Evolutionary conservation across 2,329 filamentous ascomycete species (phyloP).

Genomic region (Aspergillus brunneoviolaceus): DNA sequence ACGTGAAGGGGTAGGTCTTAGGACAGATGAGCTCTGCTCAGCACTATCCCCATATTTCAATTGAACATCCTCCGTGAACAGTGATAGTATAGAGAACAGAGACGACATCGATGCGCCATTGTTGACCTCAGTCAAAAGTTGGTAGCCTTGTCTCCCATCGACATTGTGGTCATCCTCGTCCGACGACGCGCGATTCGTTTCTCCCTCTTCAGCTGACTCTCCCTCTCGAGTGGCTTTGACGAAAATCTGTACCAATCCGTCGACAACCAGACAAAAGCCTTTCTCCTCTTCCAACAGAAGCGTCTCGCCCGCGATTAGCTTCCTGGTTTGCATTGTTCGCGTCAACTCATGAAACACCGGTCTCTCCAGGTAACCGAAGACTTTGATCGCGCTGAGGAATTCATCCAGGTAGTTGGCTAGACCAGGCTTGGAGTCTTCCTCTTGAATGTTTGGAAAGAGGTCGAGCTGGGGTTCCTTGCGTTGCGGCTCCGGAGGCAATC

Average conservation of each 20-base stretch:
- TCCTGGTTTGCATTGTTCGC: constrained; percentile 95
- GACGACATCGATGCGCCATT: constrained; percentile 99
- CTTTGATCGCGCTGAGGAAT: constrained; percentile 97
- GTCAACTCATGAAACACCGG: constrained; percentile 98
- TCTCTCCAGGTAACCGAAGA: constrained; percentile 94
- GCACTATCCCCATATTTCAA: constrained; percentile 66
- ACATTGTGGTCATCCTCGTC: constrained; percentile 67
- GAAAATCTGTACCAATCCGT: constrained; percentile 95
- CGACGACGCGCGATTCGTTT: constrained; percentile 50
- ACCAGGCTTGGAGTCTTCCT: constrained; percentile 84
- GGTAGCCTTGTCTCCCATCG: constrained; percentile 76
- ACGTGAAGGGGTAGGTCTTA: constrained; percentile 26
- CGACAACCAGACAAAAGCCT: constrained; percentile 95
- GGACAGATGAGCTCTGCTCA: constrained; percentile 38
- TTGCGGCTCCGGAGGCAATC: constrained; percentile 89
- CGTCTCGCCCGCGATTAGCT: constrained; percentile 93
- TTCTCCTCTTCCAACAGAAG: constrained; percentile 95
- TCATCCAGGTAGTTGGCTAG: constrained; percentile 97
- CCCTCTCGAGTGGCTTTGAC: constrained; percentile 75
- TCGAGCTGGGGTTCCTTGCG: constrained; percentile 95
- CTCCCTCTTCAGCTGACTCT: constrained; percentile 41
- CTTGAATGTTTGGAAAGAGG: constrained; percentile 88
- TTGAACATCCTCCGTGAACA: constrained; percentile 94
- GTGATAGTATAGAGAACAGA: constrained; percentile 90
- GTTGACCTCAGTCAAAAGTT: constrained; percentile 92